These are phyloP conservation scores for Blastobotrys buckinghamii DNA, from an alignment of 1,139 yeast genomes.

Conservation along the genomic window DNA sequence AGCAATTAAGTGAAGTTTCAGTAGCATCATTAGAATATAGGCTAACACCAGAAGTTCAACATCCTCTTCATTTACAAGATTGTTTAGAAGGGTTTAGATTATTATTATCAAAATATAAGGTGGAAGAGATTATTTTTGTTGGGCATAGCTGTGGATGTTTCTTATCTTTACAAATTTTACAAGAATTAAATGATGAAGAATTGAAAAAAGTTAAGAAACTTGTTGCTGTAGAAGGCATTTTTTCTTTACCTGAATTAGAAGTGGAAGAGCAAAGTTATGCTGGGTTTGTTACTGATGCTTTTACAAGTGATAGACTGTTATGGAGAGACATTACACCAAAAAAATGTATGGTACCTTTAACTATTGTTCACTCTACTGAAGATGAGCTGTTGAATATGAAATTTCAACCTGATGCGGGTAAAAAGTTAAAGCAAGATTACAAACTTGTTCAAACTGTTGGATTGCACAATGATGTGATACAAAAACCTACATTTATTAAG, in stretches of 20 bases:
- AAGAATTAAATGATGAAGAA: background rate
- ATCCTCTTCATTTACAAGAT: constrained; percentile 62
- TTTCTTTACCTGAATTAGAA: constrained; percentile 38
- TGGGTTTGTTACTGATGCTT: constrained; percentile 43
- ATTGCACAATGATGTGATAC: constrained; percentile 10
- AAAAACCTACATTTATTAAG: background rate
- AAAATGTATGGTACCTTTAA: constrained; percentile 14
- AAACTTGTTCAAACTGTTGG: constrained; percentile 7
- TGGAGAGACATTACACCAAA: constrained; percentile 32
- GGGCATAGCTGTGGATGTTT: constrained; percentile 90
- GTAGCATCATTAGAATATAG: constrained; percentile 58
- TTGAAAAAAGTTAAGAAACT: constrained; percentile 15
- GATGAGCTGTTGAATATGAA: constrained; percentile 34
- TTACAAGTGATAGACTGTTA: constrained; percentile 30
- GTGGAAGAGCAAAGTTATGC: constrained; percentile 43
- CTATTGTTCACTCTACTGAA: constrained; percentile 33
- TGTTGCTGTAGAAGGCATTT: constrained; percentile 48
- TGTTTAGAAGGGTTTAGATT: constrained; percentile 41
- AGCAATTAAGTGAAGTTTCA: constrained; percentile 14
- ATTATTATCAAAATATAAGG: constrained; percentile 24
- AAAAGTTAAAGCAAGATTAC: constrained; percentile 18
- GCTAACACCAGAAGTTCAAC: constrained; percentile 54
- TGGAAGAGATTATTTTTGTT: constrained; percentile 38
- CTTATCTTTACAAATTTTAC: constrained; percentile 45
- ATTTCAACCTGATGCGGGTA: constrained; percentile 30